Conservation (phyloP, 305 asterid species). For the Petunia hybrid region DNA sequence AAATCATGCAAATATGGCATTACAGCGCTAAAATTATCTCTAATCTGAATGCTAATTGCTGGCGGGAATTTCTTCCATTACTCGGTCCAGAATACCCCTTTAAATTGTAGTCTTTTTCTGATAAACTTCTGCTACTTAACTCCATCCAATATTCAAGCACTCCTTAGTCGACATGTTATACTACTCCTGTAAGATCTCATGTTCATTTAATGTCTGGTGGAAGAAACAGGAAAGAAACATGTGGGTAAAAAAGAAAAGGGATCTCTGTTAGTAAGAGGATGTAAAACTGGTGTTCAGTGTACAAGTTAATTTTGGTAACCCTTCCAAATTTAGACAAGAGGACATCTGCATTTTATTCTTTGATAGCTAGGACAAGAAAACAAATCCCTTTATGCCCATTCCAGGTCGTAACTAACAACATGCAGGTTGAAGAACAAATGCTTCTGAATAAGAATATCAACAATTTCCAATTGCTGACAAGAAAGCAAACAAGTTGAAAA, state of each 20-base stretch:
- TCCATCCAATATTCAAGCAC: not conserved
- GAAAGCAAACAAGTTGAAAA: not conserved
- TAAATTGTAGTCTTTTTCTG: not conserved
- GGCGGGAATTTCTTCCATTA: not conserved
- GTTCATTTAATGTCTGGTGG: not conserved
- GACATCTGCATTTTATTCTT: not conserved
- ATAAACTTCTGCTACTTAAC: not conserved
- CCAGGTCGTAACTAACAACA: not conserved
- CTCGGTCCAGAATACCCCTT: not conserved
- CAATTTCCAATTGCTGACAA: not conserved
- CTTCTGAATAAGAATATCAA: not conserved
- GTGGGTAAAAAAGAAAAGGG: not conserved
- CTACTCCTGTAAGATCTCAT: not conserved
- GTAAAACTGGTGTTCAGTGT: not conserved
- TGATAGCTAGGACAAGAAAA: not conserved
- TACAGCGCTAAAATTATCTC: not conserved
- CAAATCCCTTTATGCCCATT: not conserved
- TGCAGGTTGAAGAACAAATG: not conserved
- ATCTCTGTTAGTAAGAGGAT: not conserved
- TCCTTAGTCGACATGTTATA: not conserved
- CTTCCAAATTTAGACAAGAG: not conserved
- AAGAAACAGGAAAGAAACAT: not conserved
- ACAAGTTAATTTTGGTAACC: not conserved
- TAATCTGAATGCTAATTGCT: conserved; percentile 5
- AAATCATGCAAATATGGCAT: not conserved